Evolutionary conservation across 1,284 basidiomycete genomes (phyloP), one percentile per base, ranked within the genome.

Genomic region (Ganoderma lingzhi): DNA sequence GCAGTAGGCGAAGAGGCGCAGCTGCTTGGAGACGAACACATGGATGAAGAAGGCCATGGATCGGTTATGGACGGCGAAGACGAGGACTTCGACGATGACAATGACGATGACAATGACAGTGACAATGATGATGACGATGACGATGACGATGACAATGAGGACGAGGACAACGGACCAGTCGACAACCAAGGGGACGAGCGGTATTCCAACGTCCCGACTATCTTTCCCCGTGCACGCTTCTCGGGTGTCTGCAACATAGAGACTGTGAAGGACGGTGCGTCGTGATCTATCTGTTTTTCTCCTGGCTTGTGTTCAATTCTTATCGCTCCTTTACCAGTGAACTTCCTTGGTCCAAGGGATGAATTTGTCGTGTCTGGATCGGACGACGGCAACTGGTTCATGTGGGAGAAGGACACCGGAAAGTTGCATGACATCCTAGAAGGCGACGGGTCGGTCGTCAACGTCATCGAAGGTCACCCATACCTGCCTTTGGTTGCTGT

Each of bases 191-290:
- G 73, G 30, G 76, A 82, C 45, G 72, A 75, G 48, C 74, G 72
- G 12, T 76, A 76, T 68, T 74, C 81, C 17, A 76, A 80, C 67
- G 82, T 90, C 1, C 90, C 94, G 2, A 78, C 90, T 44, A 82
- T 97, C 64, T 82, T 88, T 66, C 96, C 96, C n/a, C 86, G 88
- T 37, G 80, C 79, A 66, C 85, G 86, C 10, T 98, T 88, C 80
- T 78, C 79, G 32, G 96, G 96, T 2, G 90, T 93, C 51, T 88
- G 91, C 71, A 98, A 98, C 79, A 83, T 92, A 3, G 90, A 92
- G 73, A 98, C 96, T 0, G 89, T 97, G 66, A 98, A 98, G 81
- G 96, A 98, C 79, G 94, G 96, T 94, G 73, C 78, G 90, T 78
- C 9, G 12, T 48, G n/a, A 23, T 9, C 6, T 64, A 62, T 53